Evolutionary conservation across 1,284 basidiomycete genomes (phyloP), one percentile per base, ranked within the genome.

Genomic region (Sporisorium graminicola): DNA sequence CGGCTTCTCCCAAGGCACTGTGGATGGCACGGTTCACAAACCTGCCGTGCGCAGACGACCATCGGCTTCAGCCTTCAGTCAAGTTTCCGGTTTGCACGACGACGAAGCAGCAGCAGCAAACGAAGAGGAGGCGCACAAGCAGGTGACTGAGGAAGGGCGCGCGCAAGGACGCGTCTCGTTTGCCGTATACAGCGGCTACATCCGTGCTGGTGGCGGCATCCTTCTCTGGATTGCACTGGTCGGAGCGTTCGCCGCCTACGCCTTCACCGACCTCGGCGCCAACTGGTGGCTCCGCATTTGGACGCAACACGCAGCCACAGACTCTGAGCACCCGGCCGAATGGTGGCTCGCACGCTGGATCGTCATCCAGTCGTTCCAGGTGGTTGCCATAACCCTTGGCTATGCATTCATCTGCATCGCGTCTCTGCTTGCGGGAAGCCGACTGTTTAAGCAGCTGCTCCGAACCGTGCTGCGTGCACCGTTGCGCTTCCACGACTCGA

Each of bases 401-500:
- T 91, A 90, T 0, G 91, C 93, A 80, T 76, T 88, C 6, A 83
- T 90, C 58, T 90, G 88, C 64, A 88, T 89, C 58, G 85, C 87
- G 2, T 89, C 91, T 50, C 91, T 92, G 16, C 86, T 91, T 59
- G 87, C 89, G 62, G 88, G 88, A 12, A 93, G 90, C 81, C 91
- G 90, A 79, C 91, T 93, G 0, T 44, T 86, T 89, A 86, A 87
- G 62, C 87, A 85, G 20, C 86, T 93, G 35, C 92, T 86, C 76
- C 24, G 87, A 87, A 20, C 89, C 2, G 74, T 94, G 6, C 85
- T 92, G n/a, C 86, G 88, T 12, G 92, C 92, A 0, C 92, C 92
- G 0, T 86, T 91, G 35, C 88, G 90, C 5, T 94, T 93, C 86
- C 94, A 94, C 82, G 93, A 94, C 78, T 92, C 90, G 0, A 94